A percentile compares a stretch with the other conserved stretches of the same genome.
phyloP scores from a whole-genome alignment of 1,139 yeast genomes.

The Hansenula lynferdii region DNA sequence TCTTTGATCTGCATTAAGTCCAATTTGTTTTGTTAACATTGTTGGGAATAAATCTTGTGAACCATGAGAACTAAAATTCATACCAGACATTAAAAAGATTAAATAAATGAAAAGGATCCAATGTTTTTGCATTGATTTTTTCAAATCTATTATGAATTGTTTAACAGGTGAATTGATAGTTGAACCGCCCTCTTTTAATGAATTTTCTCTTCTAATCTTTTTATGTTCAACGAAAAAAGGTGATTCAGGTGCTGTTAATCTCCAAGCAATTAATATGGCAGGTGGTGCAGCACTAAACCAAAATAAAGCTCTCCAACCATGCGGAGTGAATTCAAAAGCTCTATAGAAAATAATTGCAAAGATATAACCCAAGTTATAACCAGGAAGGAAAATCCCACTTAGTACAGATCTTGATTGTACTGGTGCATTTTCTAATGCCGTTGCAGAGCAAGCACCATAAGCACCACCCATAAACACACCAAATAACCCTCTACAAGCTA shows the following conservation, averaged over 20 bases:
- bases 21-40: constrained; percentile 37
- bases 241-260: constrained; percentile 33
- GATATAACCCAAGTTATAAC: constrained; percentile 38
- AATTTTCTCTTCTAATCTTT: constrained; percentile 11
- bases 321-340: constrained; percentile 29
- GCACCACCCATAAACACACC: constrained; percentile 46
- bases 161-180: constrained; percentile 23
- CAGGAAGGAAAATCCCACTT: constrained; percentile 38
- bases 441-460: constrained; percentile 40
- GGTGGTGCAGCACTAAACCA: constrained; percentile 52
- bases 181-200: constrained; percentile 26
- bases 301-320: constrained; percentile 46
- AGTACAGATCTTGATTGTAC: constrained; percentile 33
- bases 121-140: constrained; percentile 21
- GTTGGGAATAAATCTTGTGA: constrained; percentile 53
- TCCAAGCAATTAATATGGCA: constrained; percentile 34
- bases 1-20: constrained; percentile 29
- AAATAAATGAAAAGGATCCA: constrained; percentile 44
- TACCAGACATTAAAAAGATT: constrained; percentile 42
- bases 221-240: constrained; percentile 22
- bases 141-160: constrained; percentile 18
- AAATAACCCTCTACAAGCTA: constrained; percentile 42
- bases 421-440: constrained; percentile 41
- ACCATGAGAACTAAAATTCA: constrained; percentile 51
- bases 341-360: constrained; percentile 38